Percentiles rank a stretch among this genome's conserved stretches.
Conservation (phyloP, 2,329 filamentous ascomycete species). For the Xylaria sp. region DNA sequence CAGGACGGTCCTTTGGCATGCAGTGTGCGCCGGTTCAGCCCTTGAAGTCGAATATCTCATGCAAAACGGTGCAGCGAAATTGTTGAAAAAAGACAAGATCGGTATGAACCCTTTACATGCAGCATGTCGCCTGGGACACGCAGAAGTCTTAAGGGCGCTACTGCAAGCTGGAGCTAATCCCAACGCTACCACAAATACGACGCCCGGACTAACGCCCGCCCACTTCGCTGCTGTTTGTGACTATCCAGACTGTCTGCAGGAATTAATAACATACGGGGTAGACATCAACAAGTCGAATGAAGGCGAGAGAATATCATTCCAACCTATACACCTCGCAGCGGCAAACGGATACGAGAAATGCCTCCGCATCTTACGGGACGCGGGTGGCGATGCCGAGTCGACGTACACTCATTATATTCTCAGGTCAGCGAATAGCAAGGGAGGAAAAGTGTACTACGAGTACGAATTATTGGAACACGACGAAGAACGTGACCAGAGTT, state of each 20-base stretch:
- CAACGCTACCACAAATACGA: conserved; percentile 14
- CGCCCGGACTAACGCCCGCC: conserved; percentile 16
- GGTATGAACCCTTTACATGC: conserved; percentile 25
- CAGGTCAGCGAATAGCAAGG: not conserved
- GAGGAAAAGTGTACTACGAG: not conserved
- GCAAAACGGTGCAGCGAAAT: not conserved
- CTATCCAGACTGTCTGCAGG: conserved; percentile 5
- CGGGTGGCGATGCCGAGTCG: conserved; percentile 6
- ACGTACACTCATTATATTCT: conserved; percentile 17
- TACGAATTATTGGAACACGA: not conserved
- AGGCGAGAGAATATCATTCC: conserved; percentile 13
- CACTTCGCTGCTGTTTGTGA: conserved; percentile 23
- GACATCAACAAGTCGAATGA: conserved; percentile 20
- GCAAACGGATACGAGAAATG: not conserved
- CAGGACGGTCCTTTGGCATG: conserved; percentile 24
- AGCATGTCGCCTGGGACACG: conserved; percentile 25
- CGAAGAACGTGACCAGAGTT: not conserved
- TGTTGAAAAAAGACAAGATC: conserved; percentile 6
- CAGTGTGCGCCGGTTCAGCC: conserved; percentile 13
- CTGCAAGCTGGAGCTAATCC: conserved; percentile 22
- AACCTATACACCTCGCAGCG: conserved; percentile 28
- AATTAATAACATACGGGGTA: conserved; percentile 9
- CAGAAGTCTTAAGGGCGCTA: conserved; percentile 6
- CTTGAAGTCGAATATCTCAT: conserved; percentile 16
- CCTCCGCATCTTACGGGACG: conserved; percentile 6